Conservation (phyloP, 805 yeast species). For the Komagataella pastoris region DNA sequence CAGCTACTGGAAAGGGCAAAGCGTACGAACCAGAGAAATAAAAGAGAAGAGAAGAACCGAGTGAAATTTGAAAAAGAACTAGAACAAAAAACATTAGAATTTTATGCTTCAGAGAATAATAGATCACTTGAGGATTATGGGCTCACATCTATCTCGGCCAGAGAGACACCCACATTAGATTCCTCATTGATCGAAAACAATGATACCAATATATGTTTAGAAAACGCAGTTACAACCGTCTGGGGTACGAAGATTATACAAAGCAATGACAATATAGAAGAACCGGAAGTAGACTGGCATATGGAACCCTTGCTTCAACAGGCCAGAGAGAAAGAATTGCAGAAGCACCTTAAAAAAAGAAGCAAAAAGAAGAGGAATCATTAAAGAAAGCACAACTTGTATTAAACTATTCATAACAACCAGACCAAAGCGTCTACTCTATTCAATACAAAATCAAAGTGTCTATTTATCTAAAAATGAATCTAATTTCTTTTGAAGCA, state of each 20-base stretch:
- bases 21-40: slow-evolving; percentile 30
- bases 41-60: slow-evolving; percentile 49
- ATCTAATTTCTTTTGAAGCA: slow-evolving; percentile 51
- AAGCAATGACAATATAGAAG: slow-evolving; percentile 24
- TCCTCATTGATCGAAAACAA: slow-evolving; percentile 11
- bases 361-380: slow-evolving; percentile 32
- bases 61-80: slow-evolving; percentile 41
- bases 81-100: slow-evolving; percentile 43
- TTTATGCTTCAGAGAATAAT: slow-evolving; percentile 45
- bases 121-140: slow-evolving; percentile 22
- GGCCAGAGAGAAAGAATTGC: slow-evolving; percentile 33
- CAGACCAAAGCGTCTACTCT: neutral
- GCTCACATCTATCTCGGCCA: slow-evolving; percentile 3
- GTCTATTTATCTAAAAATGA: slow-evolving; percentile 27
- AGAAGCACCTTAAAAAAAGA: slow-evolving; percentile 16
- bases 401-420: neutral
- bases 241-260: slow-evolving; percentile 64
- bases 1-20: slow-evolving; percentile 48
- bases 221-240: slow-evolving; percentile 32
- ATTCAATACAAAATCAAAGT: neutral
- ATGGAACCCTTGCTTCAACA: slow-evolving; percentile 34
- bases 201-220: slow-evolving; percentile 4
- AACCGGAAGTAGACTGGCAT: slow-evolving; percentile 27
- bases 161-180: slow-evolving; percentile 15
- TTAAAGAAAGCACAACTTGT: neutral